A percentile compares a stretch with the other conserved stretches of the same genome.
phyloP scores from a whole-genome alignment of 2,329 filamentous ascomycete species.

The Claviceps pusilla region DNA sequence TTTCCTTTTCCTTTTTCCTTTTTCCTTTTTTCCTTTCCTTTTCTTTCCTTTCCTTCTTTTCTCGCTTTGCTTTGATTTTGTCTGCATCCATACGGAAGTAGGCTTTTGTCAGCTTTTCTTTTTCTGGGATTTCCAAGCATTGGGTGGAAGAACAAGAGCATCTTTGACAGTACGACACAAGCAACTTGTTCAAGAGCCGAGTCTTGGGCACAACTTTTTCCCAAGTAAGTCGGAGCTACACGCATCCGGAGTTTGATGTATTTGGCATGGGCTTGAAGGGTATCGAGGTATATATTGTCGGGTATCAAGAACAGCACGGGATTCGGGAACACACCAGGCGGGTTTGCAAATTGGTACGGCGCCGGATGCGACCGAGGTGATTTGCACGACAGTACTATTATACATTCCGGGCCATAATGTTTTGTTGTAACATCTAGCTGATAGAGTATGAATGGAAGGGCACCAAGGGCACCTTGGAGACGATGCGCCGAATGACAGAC shows the following conservation, averaged over 20 bases:
- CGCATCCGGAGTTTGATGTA: neutral
- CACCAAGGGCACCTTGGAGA: too few relatives aligned
- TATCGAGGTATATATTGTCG: neutral
- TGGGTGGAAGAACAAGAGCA: neutral
- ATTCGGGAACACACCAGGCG: neutral
- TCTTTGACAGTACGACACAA: neutral
- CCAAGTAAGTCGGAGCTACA: neutral
- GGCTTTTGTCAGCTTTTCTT: conserved; percentile 2
- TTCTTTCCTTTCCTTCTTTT: too few relatives aligned
- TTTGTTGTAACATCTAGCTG: conserved; percentile 5
- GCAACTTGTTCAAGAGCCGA: neutral
- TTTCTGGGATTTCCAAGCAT: neutral
- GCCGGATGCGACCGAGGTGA: neutral
- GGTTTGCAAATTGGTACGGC: neutral
- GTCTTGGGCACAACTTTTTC: neutral
- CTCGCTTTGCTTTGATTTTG: conserved; percentile 5
- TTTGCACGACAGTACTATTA: neutral
- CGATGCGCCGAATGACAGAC: too few relatives aligned
- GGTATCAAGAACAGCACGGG: neutral
- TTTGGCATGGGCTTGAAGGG: neutral
- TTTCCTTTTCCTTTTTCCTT: too few relatives aligned
- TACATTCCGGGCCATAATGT: conserved; percentile 3
- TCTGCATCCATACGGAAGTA: conserved; percentile 9
- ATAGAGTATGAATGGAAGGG: neutral
- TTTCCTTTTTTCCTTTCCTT: too few relatives aligned